Conservation (phyloP, 2,329 filamentous ascomycete species). For the Microthyrium microscopicum region DNA sequence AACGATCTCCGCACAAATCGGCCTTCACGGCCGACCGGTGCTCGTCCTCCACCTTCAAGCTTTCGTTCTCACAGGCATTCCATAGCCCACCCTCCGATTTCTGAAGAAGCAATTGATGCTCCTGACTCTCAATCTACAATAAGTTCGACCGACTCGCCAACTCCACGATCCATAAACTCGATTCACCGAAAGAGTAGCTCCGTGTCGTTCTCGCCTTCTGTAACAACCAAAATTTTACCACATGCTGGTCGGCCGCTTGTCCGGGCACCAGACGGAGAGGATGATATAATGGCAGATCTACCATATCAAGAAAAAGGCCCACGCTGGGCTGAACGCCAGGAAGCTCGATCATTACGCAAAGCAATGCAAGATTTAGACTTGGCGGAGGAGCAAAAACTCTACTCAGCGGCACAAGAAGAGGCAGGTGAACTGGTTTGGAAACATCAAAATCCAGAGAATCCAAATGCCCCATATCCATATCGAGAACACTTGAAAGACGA, state of each 20-base stretch:
- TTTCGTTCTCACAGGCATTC: slow-evolving; percentile 17
- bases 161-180: slow-evolving; percentile 18
- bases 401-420: slow-evolving; percentile 56
- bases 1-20: slow-evolving; percentile 54
- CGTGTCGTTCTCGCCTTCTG: slow-evolving; percentile 14
- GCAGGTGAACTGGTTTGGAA: slow-evolving; percentile 65
- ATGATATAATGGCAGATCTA: slow-evolving; percentile 31
- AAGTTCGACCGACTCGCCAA: slow-evolving; percentile 15
- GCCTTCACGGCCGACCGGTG: slow-evolving; percentile 50
- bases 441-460: slow-evolving; percentile 50
- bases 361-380: slow-evolving; percentile 61
- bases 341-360: slow-evolving; percentile 50
- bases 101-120: slow-evolving; percentile 14
- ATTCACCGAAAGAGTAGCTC: slow-evolving; percentile 17
- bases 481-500: slow-evolving; percentile 49
- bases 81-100: slow-evolving; percentile 13
- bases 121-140: slow-evolving; percentile 14
- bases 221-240: slow-evolving; percentile 11
- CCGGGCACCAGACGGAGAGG: slow-evolving; percentile 13
- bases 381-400: slow-evolving; percentile 45
- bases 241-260: slow-evolving; percentile 19
- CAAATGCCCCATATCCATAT: slow-evolving; percentile 35
- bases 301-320: slow-evolving; percentile 59
- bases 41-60: slow-evolving; percentile 44
- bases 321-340: slow-evolving; percentile 68